phyloP scores from a whole-genome alignment of 2,329 filamentous ascomycete genomes.

The Fusarium hostae region DNA sequence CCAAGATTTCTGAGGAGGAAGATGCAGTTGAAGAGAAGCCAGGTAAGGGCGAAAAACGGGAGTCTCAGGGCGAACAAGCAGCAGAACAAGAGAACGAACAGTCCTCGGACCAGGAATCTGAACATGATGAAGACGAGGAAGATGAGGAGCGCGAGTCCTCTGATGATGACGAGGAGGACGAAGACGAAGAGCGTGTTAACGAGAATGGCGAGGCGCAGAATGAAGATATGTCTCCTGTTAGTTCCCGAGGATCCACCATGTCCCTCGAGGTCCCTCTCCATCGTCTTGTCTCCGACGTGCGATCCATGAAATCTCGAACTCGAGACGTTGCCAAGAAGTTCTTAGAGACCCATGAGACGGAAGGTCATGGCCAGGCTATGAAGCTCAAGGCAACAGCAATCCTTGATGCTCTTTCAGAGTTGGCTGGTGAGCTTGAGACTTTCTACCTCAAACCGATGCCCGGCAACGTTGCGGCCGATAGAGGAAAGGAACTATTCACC shows the following conservation, averaged over 20 bases:
- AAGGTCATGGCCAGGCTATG: conserved; percentile 76
- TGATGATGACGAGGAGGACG: conserved; percentile 60
- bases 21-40: conserved; percentile 37
- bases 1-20: conserved; percentile 74
- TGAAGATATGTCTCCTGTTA: conserved; percentile 73
- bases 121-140: conserved; percentile 43
- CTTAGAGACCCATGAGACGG: conserved; percentile 82
- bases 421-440: conserved; percentile 77
- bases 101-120: conserved; percentile 46
- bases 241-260: conserved; percentile 74
- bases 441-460: conserved; percentile 72
- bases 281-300: conserved; percentile 59
- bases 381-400: conserved; percentile 83
- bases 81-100: conserved; percentile 46
- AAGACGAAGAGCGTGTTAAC: conserved; percentile 62
- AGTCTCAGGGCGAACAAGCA: conserved; percentile 42
- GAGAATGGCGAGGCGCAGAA: conserved; percentile 62
- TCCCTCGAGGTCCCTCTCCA: conserved; percentile 67
- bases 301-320: conserved; percentile 73
- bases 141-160: conserved; percentile 53
- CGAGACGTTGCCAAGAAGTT: conserved; percentile 83
- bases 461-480: conserved; percentile 55
- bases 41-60: conserved; percentile 28
- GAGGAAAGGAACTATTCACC: conserved; percentile 76
- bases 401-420: conserved; percentile 74